Evolutionary conservation across 2,329 filamentous ascomycete species (phyloP).

Genomic region (Colletotrichum sp.): DNA sequence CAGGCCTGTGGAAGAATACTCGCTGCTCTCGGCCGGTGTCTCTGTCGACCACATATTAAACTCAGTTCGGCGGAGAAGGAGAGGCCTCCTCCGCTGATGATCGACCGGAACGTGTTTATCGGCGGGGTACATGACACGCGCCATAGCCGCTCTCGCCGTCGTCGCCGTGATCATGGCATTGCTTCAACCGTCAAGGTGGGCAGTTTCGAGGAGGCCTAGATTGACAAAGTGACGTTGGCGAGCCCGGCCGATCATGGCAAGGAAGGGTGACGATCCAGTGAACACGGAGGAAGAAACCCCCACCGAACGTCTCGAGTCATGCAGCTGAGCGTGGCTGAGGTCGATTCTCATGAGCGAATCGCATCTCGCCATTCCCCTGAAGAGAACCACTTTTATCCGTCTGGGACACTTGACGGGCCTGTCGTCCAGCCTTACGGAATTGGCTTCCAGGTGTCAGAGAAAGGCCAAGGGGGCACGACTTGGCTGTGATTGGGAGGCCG

Average conservation of each 20-base stretch:
- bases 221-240: not conserved
- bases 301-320: slow-evolving; percentile 1
- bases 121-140: not conserved
- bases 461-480: not conserved
- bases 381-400: not conserved
- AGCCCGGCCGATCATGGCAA: not conserved
- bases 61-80: not conserved
- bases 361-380: not conserved
- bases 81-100: slow-evolving; percentile 2
- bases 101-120: not conserved
- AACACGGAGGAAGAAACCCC: not conserved
- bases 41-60: not conserved
- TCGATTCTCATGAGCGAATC: slow-evolving; percentile 10
- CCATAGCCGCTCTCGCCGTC: not conserved
- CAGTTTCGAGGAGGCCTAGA: not conserved
- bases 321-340: slow-evolving; percentile 5
- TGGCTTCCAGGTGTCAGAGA: not conserved
- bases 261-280: not conserved
- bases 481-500: not conserved
- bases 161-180: not conserved
- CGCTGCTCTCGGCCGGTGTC: not conserved
- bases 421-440: not conserved
- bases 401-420: not conserved
- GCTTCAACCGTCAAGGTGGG: not conserved
- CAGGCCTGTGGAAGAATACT: not conserved